Evolutionary conservation across 306 rosid genomes (phyloP).

Genomic region (Malus domestica): ASM211411v1 NC_041801.1:7570001-7570500

Average conservation of each 20-base stretch:
- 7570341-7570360: too few species aligned
- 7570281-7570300: too few species aligned
- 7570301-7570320: too few species aligned
- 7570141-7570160: constrained; percentile 81
- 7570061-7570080: constrained; percentile 67
- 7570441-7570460: background rate
- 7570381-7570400: too few species aligned
- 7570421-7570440: too few species aligned
- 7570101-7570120: constrained; percentile 56
- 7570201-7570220: constrained; percentile 33
- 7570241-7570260: too few species aligned
- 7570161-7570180: constrained; percentile 78
- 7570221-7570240: too few species aligned
- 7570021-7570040: constrained; percentile 74
- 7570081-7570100: constrained; percentile 85
- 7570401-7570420: too few species aligned
- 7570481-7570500: constrained; percentile 60
- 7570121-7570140: constrained; percentile 70
- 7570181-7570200: constrained; percentile 72
- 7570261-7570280: too few species aligned
- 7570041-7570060: constrained; percentile 63
- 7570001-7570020: constrained; percentile 73
- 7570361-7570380: too few species aligned
- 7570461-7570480: constrained; percentile 81
- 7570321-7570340: too few species aligned